Base-by-base conservation (phyloP, 345 rosid species). In the Melastoma malabathricum region DNA sequence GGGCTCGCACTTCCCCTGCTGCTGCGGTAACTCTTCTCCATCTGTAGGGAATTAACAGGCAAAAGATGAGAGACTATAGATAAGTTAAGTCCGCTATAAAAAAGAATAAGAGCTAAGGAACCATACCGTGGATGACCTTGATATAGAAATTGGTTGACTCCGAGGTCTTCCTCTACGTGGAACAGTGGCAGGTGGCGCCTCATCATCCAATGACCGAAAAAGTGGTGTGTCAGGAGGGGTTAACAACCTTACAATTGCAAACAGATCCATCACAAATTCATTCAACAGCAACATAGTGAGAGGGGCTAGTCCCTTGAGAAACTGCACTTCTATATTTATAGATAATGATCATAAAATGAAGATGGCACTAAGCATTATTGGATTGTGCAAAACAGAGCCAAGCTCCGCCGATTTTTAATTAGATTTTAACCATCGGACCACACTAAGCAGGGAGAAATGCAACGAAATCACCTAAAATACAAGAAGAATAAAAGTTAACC, bases 211-310 rank as follows among this genome's bases (percentile, higher is more conserved):
- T 1, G 90, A 87, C 56, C 81, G 90, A 69, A 92, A 92, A 57
- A 92, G 95, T 3, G 98, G 98, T 46, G 98, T 84, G 48, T 92
- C 97, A 0, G 98, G 98, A 54, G 98, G 97, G 70, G 97, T 87
- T 76, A 87, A 68, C 60, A 92, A 77, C 98, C 98, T 92, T 71
- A 34, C 41, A 34, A 34, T 34, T 58, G 64, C 72, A 63, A 62
- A 66, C 56, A 65, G 52, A 41, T 76, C 39, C 43, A 67, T 43
- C 57, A 29, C 22, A 62, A 56, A 67, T 53, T 60, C 53, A 44
- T 57, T 74, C 62, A 81, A 34, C 12, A 7, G 41, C 12, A 12
- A 9, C 12, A 34, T 6, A 34, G 41, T 9, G 41, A 34, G 12
- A 34, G 41, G 41, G 12, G 12, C 41, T 34, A 34, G 12, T 34